These are phyloP conservation scores for Vigna trinervia DNA, from an alignment of 306 rosid species.

Conservation along the genomic window DNA sequence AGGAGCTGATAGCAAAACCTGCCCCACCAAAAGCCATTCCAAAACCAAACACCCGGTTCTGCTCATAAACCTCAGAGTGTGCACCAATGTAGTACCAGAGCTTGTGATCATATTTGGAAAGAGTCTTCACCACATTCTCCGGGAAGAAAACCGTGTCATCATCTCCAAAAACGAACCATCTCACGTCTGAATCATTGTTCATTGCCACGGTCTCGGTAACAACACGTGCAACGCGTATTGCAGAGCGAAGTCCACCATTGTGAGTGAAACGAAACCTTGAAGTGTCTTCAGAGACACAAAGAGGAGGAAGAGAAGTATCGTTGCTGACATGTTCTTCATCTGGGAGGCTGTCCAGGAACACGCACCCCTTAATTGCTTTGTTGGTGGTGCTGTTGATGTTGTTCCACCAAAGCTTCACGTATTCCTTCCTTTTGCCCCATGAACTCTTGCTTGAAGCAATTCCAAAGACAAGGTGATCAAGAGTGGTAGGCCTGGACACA, in stretches of 20 bases:
- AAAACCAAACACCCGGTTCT: slow-evolving; percentile 64
- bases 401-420: slow-evolving; percentile 75
- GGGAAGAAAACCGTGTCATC: slow-evolving; percentile 88
- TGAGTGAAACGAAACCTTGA: slow-evolving; percentile 73
- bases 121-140: slow-evolving; percentile 78
- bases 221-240: slow-evolving; percentile 81
- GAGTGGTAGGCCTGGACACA: slow-evolving; percentile 52
- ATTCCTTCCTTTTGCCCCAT: slow-evolving; percentile 73
- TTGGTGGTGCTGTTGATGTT: slow-evolving; percentile 31
- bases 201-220: slow-evolving; percentile 70
- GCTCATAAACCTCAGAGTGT: slow-evolving; percentile 75
- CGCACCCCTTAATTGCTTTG: slow-evolving; percentile 71
- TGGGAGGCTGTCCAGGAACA: slow-evolving; percentile 63
- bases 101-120: slow-evolving; percentile 79
- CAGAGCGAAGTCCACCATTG: slow-evolving; percentile 59
- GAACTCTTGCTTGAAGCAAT: slow-evolving; percentile 70
- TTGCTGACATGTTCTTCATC: slow-evolving; percentile 19
- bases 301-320: slow-evolving; percentile 66
- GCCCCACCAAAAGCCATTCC: slow-evolving; percentile 95
- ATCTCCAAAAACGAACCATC: slow-evolving; percentile 95
- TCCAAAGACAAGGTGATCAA: slow-evolving; percentile 81
- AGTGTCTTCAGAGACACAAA: slow-evolving; percentile 72
- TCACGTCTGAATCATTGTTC: slow-evolving; percentile 63
- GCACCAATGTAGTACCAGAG: slow-evolving; percentile 91
- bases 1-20: slow-evolving; percentile 82